These are phyloP conservation scores for Pseudocercospora ulei DNA, from an alignment of 2,329 filamentous ascomycete species.

Conservation along the genomic window DNA sequence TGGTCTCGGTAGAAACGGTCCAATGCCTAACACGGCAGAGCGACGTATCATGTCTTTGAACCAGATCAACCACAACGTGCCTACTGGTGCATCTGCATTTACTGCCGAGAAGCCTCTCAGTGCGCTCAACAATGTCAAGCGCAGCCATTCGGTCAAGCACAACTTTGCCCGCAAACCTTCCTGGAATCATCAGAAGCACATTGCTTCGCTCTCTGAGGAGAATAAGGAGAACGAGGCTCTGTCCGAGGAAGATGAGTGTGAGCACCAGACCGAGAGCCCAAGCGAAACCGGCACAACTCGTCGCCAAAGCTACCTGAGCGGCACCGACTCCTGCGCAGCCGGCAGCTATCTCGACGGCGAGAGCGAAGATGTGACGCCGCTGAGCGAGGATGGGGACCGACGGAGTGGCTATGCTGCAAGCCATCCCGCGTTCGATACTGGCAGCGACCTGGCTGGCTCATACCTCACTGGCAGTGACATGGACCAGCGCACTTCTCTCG, in stretches of 20 bases:
- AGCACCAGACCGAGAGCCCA: constrained; percentile 22
- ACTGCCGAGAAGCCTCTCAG: constrained; percentile 22
- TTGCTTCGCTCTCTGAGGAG: constrained; percentile 19
- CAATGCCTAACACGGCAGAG: constrained; percentile 35
- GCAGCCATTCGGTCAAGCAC: constrained; percentile 35
- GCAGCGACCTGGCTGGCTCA: constrained; percentile 43
- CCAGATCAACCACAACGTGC: constrained; percentile 71
- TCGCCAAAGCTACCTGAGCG: constrained; percentile 23
- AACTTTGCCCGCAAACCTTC: constrained; percentile 30
- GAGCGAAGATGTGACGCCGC: constrained; percentile 20
- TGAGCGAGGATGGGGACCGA: constrained; percentile 30
- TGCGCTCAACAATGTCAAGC: constrained; percentile 28
- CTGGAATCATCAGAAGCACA: constrained; percentile 31
- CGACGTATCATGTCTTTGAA: constrained; percentile 82
- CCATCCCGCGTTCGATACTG: constrained; percentile 42
- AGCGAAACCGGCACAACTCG: constrained; percentile 23
- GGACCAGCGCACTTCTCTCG: constrained; percentile 40
- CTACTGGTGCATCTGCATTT: constrained; percentile 40
- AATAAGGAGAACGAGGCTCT: constrained; percentile 44
- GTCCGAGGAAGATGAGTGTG: constrained; percentile 38
- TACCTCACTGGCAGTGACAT: constrained; percentile 44
- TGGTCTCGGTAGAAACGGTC: constrained; percentile 36
- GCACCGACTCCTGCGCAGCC: constrained; percentile 28
- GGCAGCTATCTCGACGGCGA: constrained; percentile 30
- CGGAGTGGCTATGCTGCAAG: constrained; percentile 37